Evolutionary conservation across 306 rosid genomes (phyloP).

Genomic region (Pyrus communis): DNA sequence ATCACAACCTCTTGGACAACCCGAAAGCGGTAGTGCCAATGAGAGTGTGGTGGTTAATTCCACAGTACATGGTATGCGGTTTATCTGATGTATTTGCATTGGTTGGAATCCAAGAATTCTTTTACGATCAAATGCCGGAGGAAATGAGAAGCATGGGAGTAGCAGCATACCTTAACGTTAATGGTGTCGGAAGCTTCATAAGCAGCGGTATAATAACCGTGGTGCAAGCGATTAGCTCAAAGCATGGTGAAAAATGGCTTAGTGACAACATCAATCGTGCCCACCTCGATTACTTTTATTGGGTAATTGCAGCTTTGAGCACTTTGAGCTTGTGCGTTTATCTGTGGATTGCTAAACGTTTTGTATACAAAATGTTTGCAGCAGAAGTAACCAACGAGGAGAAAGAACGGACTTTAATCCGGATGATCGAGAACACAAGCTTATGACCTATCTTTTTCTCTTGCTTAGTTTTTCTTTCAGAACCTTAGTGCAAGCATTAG

Average conservation of each 20-base stretch:
- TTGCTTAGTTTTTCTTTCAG: too few relatives aligned
- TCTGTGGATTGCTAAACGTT: conserved; percentile 36
- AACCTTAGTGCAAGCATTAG: too few relatives aligned
- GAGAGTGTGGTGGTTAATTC: conserved; percentile 70
- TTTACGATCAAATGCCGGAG: conserved; percentile 66
- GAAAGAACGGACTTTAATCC: not conserved
- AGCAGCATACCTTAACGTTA: conserved; percentile 51
- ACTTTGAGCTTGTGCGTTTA: conserved; percentile 36
- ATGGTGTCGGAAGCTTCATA: conserved; percentile 48
- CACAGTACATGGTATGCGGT: conserved; percentile 52
- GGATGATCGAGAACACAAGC: not conserved
- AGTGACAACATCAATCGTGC: conserved; percentile 48
- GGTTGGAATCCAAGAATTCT: conserved; percentile 58
- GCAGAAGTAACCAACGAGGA: conserved; percentile 11
- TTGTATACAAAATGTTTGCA: conserved; percentile 44
- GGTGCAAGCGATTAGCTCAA: conserved; percentile 26
- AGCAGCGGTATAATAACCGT: conserved; percentile 31
- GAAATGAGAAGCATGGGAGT: conserved; percentile 65
- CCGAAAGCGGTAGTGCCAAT: conserved; percentile 44
- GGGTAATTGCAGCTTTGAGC: conserved; percentile 57
- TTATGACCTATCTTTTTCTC: too few relatives aligned
- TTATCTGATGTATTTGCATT: conserved; percentile 44
- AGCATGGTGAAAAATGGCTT: conserved; percentile 45
- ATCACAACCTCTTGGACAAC: conserved; percentile 33
- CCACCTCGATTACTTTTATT: conserved; percentile 52